phyloP scores from a whole-genome alignment of 2,329 filamentous ascomycete species.

The Aspergillus candidus region DNA sequence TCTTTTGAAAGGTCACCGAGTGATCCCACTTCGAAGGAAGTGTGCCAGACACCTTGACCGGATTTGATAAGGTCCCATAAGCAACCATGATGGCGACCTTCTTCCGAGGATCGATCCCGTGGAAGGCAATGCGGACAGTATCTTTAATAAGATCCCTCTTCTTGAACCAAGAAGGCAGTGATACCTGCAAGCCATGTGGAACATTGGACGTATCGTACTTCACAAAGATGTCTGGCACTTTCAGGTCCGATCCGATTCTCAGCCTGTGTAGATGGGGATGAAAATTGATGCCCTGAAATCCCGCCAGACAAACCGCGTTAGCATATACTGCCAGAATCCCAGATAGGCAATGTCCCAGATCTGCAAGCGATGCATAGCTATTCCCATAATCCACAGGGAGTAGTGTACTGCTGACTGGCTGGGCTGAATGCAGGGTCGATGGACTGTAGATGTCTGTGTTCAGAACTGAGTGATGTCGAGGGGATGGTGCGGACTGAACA shows the following conservation, averaged over 20 bases:
- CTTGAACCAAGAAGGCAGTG: slow-evolving; percentile 20
- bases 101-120: slow-evolving; percentile 31
- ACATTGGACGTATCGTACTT: slow-evolving; percentile 27
- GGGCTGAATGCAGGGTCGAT: slow-evolving; percentile 20
- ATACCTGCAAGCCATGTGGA: slow-evolving; percentile 25
- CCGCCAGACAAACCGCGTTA: slow-evolving; percentile 30
- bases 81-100: slow-evolving; percentile 32
- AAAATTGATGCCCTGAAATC: slow-evolving; percentile 23
- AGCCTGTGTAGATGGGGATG: slow-evolving; percentile 26
- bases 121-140: slow-evolving; percentile 33
- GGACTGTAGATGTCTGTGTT: slow-evolving; percentile 8
- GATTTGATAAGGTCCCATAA: slow-evolving; percentile 27
- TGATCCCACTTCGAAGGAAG: slow-evolving; percentile 25
- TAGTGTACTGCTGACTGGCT: slow-evolving; percentile 26
- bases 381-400: slow-evolving; percentile 15
- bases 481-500: slow-evolving; percentile 17
- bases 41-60: slow-evolving; percentile 21
- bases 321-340: slow-evolving; percentile 34
- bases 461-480: slow-evolving; percentile 7
- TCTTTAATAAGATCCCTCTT: slow-evolving; percentile 27
- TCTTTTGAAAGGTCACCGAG: slow-evolving; percentile 29
- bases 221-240: slow-evolving; percentile 32
- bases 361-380: slow-evolving; percentile 26
- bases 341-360: slow-evolving; percentile 31
- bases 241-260: slow-evolving; percentile 23